These are phyloP conservation scores for Aspergillus ellipticus DNA, from an alignment of 495 filamentous ascomycete genomes.

Conservation along the genomic window DNA sequence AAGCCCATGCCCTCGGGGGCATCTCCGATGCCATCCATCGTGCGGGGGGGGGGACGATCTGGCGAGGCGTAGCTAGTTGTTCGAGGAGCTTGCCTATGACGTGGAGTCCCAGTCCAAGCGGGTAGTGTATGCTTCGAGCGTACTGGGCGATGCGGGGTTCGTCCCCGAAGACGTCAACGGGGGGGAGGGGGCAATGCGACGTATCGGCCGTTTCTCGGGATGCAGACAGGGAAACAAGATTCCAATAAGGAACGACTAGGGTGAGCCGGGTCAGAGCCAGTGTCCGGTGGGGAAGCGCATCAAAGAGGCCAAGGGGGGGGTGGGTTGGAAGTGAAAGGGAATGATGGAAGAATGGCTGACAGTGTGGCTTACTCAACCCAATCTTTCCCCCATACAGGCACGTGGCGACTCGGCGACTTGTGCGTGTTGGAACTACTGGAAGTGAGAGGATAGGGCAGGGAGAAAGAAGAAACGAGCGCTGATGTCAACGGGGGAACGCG, in stretches of 20 bases:
- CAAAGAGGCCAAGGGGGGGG: conserved; percentile 9
- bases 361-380: not conserved
- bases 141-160: conserved; percentile 18
- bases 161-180: conserved; percentile 9
- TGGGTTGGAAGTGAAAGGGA: not conserved
- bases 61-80: not conserved
- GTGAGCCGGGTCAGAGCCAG: conserved; percentile 6
- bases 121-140: conserved; percentile 13
- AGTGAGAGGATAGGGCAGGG: too few species aligned
- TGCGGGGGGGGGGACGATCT: conserved; percentile 1
- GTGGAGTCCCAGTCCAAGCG: conserved; percentile 20
- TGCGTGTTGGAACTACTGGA: too few species aligned
- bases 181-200: not conserved
- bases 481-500: not conserved
- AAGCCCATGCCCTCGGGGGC: conserved; percentile 39
- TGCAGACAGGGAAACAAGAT: not conserved
- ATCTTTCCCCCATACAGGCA: not conserved
- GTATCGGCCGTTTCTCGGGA: not conserved
- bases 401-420: not conserved
- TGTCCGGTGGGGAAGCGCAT: conserved; percentile 2
- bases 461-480: not conserved
- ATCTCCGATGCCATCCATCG: conserved; percentile 43
- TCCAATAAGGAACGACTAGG: conserved; percentile 16
- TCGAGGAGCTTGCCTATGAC: conserved; percentile 3
- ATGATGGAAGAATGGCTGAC: not conserved